phyloP scores from a whole-genome alignment of 75 land plant species.

The Adiantum capillusveneris region DNA sequence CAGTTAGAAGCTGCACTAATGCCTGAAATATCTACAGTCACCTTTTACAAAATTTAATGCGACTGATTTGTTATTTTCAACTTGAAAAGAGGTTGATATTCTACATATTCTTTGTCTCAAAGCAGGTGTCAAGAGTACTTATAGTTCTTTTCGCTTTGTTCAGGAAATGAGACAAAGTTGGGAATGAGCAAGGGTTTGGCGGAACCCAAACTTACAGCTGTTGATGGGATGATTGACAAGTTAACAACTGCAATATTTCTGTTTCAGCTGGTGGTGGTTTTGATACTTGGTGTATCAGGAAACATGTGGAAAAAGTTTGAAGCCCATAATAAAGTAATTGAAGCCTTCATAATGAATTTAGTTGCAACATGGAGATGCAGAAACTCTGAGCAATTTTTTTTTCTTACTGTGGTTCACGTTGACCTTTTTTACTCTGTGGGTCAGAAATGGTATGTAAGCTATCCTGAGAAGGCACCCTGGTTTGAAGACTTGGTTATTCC shows the following conservation, averaged over 20 bases:
- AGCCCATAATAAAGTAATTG: conserved; percentile 56
- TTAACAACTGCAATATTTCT: conserved; percentile 89
- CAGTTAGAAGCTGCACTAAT: too few species aligned
- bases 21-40: too few species aligned
- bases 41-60: too few species aligned
- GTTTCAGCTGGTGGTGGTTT: conserved; percentile 87
- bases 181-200: conserved; percentile 96
- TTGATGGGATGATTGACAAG: conserved; percentile 99
- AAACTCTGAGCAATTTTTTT: too few species aligned
- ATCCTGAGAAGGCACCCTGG: conserved; percentile 79
- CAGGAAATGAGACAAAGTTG: conserved; percentile 97
- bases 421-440: not conserved
- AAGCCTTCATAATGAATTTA: too few species aligned
- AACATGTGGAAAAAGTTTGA: conserved; percentile 93
- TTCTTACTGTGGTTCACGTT: too few species aligned
- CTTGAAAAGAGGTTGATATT: too few species aligned
- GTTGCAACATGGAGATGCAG: too few species aligned
- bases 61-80: too few species aligned
- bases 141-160: not conserved
- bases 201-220: conserved; percentile 90
- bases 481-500: conserved; percentile 91
- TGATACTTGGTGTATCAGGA: conserved; percentile 88
- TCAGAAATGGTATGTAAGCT: conserved; percentile 93
- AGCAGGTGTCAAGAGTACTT: too few species aligned
- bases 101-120: too few species aligned